Percentiles rank a stretch among this genome's conserved stretches.
phyloP scores from a whole-genome alignment of 352 stramenopile genomes.

The Hyphochytrium catenoides region DNA sequence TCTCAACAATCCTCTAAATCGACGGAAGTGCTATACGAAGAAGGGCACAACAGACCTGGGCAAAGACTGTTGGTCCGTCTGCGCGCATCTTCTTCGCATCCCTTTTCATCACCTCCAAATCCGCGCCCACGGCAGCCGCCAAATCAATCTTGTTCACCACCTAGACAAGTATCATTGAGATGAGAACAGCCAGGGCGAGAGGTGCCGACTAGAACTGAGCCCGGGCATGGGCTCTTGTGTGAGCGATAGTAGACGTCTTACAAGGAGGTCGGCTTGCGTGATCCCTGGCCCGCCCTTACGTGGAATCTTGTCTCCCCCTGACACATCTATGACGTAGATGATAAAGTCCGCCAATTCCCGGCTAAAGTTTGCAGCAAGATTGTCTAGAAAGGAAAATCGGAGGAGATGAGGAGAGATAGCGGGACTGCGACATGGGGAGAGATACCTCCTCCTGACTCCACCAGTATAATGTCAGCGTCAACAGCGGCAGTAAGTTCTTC shows the following conservation, averaged over 20 bases:
- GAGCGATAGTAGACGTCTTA: too few species aligned
- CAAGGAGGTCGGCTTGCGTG: constrained; percentile 85
- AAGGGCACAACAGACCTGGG: too few species aligned
- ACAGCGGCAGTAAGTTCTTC: constrained; percentile 79
- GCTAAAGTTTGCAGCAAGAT: constrained; percentile 92
- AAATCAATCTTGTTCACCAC: constrained; percentile 98
- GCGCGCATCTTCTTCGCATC: constrained; percentile 85
- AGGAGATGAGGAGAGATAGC: not conserved
- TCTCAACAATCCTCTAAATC: too few species aligned
- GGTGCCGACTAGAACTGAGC: not conserved
- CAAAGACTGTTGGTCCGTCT: constrained; percentile 77
- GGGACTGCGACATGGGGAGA: not conserved
- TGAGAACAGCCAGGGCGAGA: not conserved
- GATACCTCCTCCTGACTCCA: constrained; percentile 62
- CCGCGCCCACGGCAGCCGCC: constrained; percentile 77
- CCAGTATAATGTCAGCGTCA: constrained; percentile 48
- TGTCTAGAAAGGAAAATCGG: constrained; percentile 51
- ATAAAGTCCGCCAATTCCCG: constrained; percentile 92
- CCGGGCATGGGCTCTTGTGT: too few species aligned
- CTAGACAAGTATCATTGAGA: not conserved
- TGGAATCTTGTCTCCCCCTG: constrained; percentile 90
- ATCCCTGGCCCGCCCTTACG: constrained; percentile 92
- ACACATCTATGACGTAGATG: constrained; percentile 97
- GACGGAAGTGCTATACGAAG: too few species aligned
- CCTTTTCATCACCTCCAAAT: constrained; percentile 79